These are phyloP conservation scores for Microthyrium microscopicum DNA, from an alignment of 2,329 filamentous ascomycete genomes.

Conservation along the genomic window DNA sequence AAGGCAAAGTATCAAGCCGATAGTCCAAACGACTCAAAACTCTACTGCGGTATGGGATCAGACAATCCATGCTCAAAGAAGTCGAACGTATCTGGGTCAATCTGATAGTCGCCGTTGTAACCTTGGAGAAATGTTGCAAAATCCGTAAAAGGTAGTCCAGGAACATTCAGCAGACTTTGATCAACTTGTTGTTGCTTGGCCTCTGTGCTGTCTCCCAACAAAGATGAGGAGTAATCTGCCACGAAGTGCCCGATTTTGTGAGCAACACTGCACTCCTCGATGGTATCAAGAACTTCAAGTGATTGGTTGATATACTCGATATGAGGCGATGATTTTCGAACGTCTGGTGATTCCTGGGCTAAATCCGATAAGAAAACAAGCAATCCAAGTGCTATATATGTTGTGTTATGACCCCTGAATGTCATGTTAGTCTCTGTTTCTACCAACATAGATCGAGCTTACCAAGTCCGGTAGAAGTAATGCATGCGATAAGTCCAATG, in stretches of 20 bases:
- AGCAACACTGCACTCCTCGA: conserved; percentile 26
- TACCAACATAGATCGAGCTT: conserved; percentile 1
- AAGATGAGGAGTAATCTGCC: conserved; percentile 3
- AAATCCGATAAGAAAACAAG: conserved; percentile 20
- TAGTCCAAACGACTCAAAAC: too few relatives aligned
- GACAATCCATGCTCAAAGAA: conserved; percentile 2
- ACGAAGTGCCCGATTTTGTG: conserved; percentile 18
- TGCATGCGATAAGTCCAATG: conserved; percentile 23
- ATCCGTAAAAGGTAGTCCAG: neutral
- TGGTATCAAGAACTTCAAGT: conserved; percentile 24
- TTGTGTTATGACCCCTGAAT: conserved; percentile 26
- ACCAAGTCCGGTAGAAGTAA: conserved; percentile 27
- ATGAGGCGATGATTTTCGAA: conserved; percentile 11
- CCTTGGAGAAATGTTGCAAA: neutral
- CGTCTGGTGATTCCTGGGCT: conserved; percentile 10
- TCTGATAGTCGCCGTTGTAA: neutral
- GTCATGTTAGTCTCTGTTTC: neutral
- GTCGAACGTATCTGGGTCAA: conserved; percentile 1
- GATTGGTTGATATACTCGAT: conserved; percentile 19
- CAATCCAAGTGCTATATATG: conserved; percentile 25
- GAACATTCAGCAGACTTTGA: neutral
- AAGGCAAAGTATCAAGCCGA: too few relatives aligned
- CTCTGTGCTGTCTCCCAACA: neutral
- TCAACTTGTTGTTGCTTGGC: neutral
- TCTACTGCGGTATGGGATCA: too few relatives aligned